Conservation (phyloP, 225 moss, liverwort and hornwort species). For the Polytrichum commune region DNA sequence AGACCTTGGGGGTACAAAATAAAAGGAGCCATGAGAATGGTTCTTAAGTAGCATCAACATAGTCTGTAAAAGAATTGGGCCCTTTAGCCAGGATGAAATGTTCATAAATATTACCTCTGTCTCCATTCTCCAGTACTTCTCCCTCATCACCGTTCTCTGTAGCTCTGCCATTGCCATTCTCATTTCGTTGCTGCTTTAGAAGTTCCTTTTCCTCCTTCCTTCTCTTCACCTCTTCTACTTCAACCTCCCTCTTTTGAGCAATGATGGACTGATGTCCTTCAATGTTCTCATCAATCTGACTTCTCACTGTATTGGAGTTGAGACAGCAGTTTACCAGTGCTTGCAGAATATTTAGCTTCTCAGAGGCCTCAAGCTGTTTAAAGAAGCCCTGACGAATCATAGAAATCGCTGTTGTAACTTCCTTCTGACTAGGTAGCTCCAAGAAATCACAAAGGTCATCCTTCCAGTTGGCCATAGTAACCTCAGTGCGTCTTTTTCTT, state of each 20-base stretch:
- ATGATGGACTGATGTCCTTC: slow-evolving; percentile 76
- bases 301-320: slow-evolving; percentile 66
- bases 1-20: no score
- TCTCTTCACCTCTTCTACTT: slow-evolving; percentile 63
- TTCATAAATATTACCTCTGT: slow-evolving; percentile 23
- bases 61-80: no score
- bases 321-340: slow-evolving; percentile 72
- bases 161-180: slow-evolving; percentile 31
- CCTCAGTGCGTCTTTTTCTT: slow-evolving; percentile 81
- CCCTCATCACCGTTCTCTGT: slow-evolving; percentile 42
- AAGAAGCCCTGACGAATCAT: slow-evolving; percentile 82
- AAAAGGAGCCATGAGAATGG: no score
- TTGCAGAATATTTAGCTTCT: slow-evolving; percentile 82
- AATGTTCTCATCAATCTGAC: slow-evolving; percentile 90
- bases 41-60: no score
- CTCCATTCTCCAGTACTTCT: slow-evolving; percentile 40
- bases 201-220: slow-evolving; percentile 67
- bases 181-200: slow-evolving; percentile 57
- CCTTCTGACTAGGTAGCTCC: slow-evolving; percentile 70
- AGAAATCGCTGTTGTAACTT: slow-evolving; percentile 51
- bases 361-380: slow-evolving; percentile 54
- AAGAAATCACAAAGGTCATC: slow-evolving; percentile 92
- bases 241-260: slow-evolving; percentile 77
- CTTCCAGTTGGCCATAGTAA: slow-evolving; percentile 58
- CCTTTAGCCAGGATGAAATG: no score